A percentile compares a stretch with the other conserved stretches of the same genome.
These are phyloP conservation scores for Cephalotrichum gorgonifer DNA, from an alignment of 2,329 filamentous ascomycete genomes.

Conservation along the genomic window DNA sequence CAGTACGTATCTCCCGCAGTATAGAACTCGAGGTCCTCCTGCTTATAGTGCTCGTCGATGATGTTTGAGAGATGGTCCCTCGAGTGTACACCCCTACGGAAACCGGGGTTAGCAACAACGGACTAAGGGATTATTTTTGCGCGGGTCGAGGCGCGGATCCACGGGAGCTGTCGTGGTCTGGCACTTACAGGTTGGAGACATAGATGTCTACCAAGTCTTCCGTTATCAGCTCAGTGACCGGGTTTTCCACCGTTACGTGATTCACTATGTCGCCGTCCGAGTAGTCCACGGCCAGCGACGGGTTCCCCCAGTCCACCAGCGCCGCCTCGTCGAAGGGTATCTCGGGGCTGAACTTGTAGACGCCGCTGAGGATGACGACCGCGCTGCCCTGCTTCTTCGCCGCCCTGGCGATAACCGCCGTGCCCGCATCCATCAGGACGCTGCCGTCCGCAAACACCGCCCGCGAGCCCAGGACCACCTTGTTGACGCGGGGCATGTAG, in stretches of 20 bases:
- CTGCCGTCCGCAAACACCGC: constrained; percentile 83
- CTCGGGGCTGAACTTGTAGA: constrained; percentile 89
- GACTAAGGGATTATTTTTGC: too few species aligned
- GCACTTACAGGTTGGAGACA: constrained; percentile 61
- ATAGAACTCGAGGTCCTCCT: constrained; percentile 58
- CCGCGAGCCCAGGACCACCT: constrained; percentile 83
- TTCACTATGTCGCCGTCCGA: constrained; percentile 72
- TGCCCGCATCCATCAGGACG: constrained; percentile 75
- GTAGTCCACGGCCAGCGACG: constrained; percentile 65
- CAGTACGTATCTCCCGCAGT: constrained; percentile 15
- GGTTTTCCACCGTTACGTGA: constrained; percentile 66
- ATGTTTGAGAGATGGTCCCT: constrained; percentile 64
- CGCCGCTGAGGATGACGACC: constrained; percentile 79
- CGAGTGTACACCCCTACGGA: constrained; percentile 50
- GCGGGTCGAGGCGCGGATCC: too few species aligned
- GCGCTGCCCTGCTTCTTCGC: constrained; percentile 74
- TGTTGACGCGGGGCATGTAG: constrained; percentile 91
- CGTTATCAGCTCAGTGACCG: constrained; percentile 73
- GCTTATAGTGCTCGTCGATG: constrained; percentile 65
- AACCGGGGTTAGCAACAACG: background rate
- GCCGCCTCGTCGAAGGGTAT: constrained; percentile 75
- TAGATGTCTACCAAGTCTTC: constrained; percentile 69
- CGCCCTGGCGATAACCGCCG: constrained; percentile 70
- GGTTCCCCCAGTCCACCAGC: constrained; percentile 78
- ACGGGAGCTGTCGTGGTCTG: too few species aligned